Conservation (phyloP, 768 basidiomycete genomes). For the Candolleomyces aberdarensis region DNA sequence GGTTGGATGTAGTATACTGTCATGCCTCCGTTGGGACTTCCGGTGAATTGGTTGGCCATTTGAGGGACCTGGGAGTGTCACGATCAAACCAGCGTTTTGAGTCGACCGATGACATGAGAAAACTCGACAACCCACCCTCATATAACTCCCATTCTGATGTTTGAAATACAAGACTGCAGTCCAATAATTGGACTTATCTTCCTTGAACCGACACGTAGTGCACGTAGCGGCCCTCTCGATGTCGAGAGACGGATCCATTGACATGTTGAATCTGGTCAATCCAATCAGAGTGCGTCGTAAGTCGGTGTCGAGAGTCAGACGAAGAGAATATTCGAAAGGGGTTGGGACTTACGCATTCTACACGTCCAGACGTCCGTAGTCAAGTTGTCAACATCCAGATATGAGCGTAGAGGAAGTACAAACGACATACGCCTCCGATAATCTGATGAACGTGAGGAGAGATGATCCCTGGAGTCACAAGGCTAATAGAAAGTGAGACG, state of each 20-base stretch:
- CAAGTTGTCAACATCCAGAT: not conserved
- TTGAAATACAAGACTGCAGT: slow-evolving; percentile 8
- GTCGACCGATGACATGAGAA: too few species aligned
- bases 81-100: too few species aligned
- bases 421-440: not conserved
- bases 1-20: slow-evolving; percentile 9
- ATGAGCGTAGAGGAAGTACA: not conserved
- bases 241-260: not conserved
- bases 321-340: not conserved
- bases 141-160: slow-evolving; percentile 1
- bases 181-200: slow-evolving; percentile 8
- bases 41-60: slow-evolving; percentile 1
- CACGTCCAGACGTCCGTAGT: not conserved
- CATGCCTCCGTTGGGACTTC: slow-evolving; percentile 8
- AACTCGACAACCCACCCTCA: not conserved
- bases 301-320: too few species aligned
- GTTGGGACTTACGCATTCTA: not conserved
- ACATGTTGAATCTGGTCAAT: not conserved
- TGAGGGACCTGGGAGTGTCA: not conserved
- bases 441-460: not conserved
- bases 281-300: not conserved
- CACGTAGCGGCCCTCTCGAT: not conserved
- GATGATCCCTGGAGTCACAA: not conserved
- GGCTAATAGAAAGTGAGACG: not conserved
- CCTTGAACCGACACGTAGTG: not conserved